Evolutionary conservation across 225 moss, liverwort and hornwort genomes (phyloP).

Genomic region (Marchantia polymorpha): DNA sequence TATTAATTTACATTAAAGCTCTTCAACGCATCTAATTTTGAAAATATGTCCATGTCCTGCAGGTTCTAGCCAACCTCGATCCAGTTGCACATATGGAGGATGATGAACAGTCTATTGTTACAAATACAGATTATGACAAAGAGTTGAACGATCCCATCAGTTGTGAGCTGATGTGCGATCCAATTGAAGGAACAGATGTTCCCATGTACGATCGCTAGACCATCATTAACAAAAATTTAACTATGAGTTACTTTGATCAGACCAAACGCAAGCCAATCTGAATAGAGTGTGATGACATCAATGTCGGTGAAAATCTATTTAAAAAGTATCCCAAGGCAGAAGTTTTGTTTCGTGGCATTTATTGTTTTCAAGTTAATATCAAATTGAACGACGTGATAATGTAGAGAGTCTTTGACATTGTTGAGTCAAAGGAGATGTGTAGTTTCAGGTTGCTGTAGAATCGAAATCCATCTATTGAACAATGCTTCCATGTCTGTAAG

Average conservation of each 20-base stretch:
- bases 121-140: conserved; percentile 4
- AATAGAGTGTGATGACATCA: conserved; percentile 32
- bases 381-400: too few relatives aligned
- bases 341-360: neutral
- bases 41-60: neutral
- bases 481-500: too few relatives aligned
- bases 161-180: conserved; percentile 38
- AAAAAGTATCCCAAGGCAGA: conserved; percentile 17
- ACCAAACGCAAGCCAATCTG: conserved; percentile 2
- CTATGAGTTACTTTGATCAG: conserved; percentile 15
- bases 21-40: neutral
- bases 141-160: conserved; percentile 34
- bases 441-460: too few relatives aligned
- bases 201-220: conserved; percentile 35
- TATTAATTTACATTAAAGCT: neutral
- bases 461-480: too few relatives aligned
- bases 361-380: too few relatives aligned
- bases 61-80: conserved; percentile 20
- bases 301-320: conserved; percentile 26
- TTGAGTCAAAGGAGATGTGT: too few relatives aligned
- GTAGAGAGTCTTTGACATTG: too few relatives aligned
- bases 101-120: neutral
- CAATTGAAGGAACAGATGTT: conserved; percentile 36
- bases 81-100: neutral
- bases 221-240: conserved; percentile 18